Evolutionary conservation across 176 grass and related monocot genomes (phyloP), one percentile per base, ranked within the genome.

Genomic region (Stipa capillata): DNA sequence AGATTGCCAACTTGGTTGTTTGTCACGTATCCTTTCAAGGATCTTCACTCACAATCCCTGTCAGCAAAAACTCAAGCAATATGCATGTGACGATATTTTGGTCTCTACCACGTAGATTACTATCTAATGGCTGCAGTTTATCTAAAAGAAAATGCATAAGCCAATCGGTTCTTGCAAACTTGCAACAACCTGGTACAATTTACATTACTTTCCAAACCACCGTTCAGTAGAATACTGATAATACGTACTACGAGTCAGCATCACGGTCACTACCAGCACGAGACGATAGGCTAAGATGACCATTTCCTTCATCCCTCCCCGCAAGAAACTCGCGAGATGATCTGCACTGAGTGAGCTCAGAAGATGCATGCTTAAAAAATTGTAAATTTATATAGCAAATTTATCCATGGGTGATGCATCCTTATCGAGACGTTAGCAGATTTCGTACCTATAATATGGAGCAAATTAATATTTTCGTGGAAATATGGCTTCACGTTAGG

Each of bases 281-380:
- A 69, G 40, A 18, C 1, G 35, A 44, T 44, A 76, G 32, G 69
- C 3, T 71, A 51, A 20, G 36, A 65, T 7, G 74, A 83, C 58
- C 58, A 72, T 79, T 58, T 83, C 84, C 21, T 5, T 81, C 39
- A 4, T 57, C 78, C 80, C 36, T 73, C 17, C 18, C 9, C 4
- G 8, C 74, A 88, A 83, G 80, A 28, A 79, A 87, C 66, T 57
- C 55, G 12, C 23, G 7, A 12, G 1, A 33, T 17, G 31, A 50
- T 65, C 42, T 6, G 27, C 9, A 4, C 39, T 35, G 8, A 16
- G 14, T 4, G 73, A 78, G n/a, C 31, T 73, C 45, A 34, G 16
- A 82, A 35, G 7, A 72, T 40, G 40, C 12, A 13, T n/a, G 25
- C 15, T 36, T 31, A 57, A 76, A 52, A 12, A 6, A 40, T 32